Evolutionary conservation across 331 rosid species (phyloP).

Genomic region (Prunus yedoensis): DNA sequence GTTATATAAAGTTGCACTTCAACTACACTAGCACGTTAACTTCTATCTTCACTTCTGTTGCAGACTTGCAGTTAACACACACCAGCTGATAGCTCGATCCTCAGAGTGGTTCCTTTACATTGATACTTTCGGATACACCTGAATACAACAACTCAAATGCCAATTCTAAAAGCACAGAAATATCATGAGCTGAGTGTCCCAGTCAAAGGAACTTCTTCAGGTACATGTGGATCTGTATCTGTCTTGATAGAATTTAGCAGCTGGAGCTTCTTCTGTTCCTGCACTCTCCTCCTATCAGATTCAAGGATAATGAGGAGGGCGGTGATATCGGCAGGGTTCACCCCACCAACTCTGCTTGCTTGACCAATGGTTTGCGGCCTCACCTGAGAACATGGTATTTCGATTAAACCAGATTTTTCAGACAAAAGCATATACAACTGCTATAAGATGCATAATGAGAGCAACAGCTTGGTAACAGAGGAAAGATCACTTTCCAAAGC

Average conservation of each 20-base stretch:
- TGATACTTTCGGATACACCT: not conserved
- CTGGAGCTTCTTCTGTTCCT: conserved; percentile 55
- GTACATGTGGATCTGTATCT: conserved; percentile 37
- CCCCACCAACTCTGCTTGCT: conserved; percentile 98
- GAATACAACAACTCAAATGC: conserved; percentile 6
- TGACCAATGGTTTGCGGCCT: conserved; percentile 96
- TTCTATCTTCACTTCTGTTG: not conserved
- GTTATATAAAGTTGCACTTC: not conserved
- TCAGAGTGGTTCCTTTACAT: not conserved
- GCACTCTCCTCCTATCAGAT: conserved; percentile 65
- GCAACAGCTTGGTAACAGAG: not conserved
- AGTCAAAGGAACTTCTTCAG: not conserved
- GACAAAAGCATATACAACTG: not conserved
- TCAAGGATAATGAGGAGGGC: conserved; percentile 89
- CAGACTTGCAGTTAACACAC: not conserved
- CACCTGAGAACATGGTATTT: conserved; percentile 53
- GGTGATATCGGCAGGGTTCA: conserved; percentile 93
- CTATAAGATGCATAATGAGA: not conserved
- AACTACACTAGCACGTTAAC: not conserved
- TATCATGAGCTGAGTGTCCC: too few species aligned
- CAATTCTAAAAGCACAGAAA: too few species aligned
- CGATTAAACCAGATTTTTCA: not conserved
- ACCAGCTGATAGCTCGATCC: not conserved
- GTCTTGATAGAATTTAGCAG: conserved; percentile 45
- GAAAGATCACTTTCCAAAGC: not conserved